Evolutionary conservation across 2,329 filamentous ascomycete genomes (phyloP).

Genomic region (Fusarium sublunatum): DNA sequence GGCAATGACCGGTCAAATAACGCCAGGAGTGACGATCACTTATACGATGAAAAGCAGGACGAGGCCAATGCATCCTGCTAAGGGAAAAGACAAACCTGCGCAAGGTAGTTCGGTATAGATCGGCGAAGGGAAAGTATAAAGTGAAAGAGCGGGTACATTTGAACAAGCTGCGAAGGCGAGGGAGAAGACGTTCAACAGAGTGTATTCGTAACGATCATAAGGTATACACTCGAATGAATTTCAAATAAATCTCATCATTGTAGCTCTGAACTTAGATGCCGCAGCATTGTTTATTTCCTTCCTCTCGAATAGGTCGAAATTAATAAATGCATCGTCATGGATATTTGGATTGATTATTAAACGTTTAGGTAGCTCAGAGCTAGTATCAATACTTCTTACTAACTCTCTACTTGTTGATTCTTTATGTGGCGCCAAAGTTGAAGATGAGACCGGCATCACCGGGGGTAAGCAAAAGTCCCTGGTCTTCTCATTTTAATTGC

Average conservation of each 20-base stretch:
- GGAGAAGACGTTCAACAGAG: background rate
- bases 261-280: background rate
- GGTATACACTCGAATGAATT: background rate
- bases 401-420: background rate
- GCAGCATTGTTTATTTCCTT: background rate
- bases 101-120: background rate
- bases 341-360: background rate
- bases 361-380: background rate
- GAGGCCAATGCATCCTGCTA: slow-evolving; percentile 34
- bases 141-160: background rate
- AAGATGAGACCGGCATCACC: background rate
- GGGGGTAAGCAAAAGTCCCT: background rate
- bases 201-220: background rate
- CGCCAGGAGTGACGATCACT: slow-evolving; percentile 54
- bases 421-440: background rate
- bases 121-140: background rate
- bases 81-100: slow-evolving; percentile 23
- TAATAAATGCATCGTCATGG: background rate
- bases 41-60: slow-evolving; percentile 57
- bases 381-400: background rate
- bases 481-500: background rate
- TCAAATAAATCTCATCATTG: background rate
- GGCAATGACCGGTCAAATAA: slow-evolving; percentile 74
- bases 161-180: background rate
- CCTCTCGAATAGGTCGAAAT: background rate